Conservation (phyloP, 2,329 filamentous ascomycete genomes). For the Chaetomiaceae sp. region DNA sequence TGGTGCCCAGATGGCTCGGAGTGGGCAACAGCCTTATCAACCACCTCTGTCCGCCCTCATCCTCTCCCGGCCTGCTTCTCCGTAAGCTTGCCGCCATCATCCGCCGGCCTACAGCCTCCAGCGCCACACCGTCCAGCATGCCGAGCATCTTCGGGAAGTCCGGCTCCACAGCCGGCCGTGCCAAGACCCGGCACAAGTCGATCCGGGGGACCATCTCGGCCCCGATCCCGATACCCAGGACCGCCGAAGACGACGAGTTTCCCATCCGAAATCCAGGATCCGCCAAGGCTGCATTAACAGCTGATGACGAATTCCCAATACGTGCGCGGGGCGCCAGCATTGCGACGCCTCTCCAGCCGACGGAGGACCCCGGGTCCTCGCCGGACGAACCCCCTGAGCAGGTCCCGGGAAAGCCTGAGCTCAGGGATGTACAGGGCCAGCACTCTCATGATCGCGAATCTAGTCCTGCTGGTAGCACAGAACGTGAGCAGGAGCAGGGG, state of each 20-base stretch:
- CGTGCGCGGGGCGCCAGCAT: slow-evolving; percentile 31
- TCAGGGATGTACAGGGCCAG: slow-evolving; percentile 7
- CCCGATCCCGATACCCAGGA: slow-evolving; percentile 51
- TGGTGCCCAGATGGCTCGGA: slow-evolving; percentile 28
- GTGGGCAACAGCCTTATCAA: slow-evolving; percentile 22
- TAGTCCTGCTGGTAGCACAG: background rate
- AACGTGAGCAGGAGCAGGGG: slow-evolving; percentile 6
- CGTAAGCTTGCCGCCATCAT: slow-evolving; percentile 8
- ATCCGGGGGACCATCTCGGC: slow-evolving; percentile 58
- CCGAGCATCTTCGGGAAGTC: slow-evolving; percentile 42
- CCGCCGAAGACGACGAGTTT: slow-evolving; percentile 50
- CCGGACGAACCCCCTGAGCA: slow-evolving; percentile 13
- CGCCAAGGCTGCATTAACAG: slow-evolving; percentile 32
- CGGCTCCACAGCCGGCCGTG: slow-evolving; percentile 37
- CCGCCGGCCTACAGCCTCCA: background rate
- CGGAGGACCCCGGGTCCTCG: slow-evolving; percentile 15
- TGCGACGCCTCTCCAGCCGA: slow-evolving; percentile 30
- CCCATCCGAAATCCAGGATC: slow-evolving; percentile 44
- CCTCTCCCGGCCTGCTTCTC: slow-evolving; percentile 16
- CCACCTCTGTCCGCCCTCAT: slow-evolving; percentile 9
- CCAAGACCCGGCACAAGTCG: slow-evolving; percentile 39
- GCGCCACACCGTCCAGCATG: slow-evolving; percentile 33
- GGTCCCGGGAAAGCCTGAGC: background rate
- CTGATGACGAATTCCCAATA: slow-evolving; percentile 30
- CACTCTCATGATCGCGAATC: background rate